Percentiles rank a stretch among this genome's conserved stretches.
Conservation (phyloP, 2,329 filamentous ascomycete genomes). For the Arthrinium puccinioides region DNA sequence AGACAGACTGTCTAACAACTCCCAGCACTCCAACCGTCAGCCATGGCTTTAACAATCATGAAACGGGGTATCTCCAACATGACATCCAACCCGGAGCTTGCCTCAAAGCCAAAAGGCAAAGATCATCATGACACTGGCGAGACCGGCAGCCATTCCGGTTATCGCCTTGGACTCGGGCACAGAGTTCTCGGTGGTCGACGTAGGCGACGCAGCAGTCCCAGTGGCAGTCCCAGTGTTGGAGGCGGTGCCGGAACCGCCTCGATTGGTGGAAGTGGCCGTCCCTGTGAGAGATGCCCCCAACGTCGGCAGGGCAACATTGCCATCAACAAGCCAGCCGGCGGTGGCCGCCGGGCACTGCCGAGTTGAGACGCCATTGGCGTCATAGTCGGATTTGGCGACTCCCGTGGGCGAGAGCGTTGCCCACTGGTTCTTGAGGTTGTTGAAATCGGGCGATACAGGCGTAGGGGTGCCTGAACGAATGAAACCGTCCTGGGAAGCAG, state of each 20-base stretch:
- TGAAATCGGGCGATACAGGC: conserved; percentile 68
- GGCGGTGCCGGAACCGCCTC: conserved; percentile 24
- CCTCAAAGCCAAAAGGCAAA: conserved; percentile 42
- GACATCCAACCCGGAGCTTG: neutral
- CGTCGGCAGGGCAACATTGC: conserved; percentile 61
- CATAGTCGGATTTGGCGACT: conserved; percentile 59
- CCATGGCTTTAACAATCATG: too few species aligned
- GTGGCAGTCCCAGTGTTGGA: conserved; percentile 6
- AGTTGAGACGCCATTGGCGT: conserved; percentile 50
- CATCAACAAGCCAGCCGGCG: conserved; percentile 63
- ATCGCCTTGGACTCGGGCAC: conserved; percentile 39
- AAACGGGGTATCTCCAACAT: neutral
- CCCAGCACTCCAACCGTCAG: too few species aligned
- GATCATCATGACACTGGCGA: conserved; percentile 43
- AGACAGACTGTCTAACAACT: too few species aligned
- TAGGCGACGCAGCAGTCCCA: neutral
- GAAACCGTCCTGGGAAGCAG: conserved; percentile 56
- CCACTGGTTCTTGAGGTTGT: conserved; percentile 72
- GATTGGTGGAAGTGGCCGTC: conserved; percentile 16
- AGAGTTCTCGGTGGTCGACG: conserved; percentile 29
- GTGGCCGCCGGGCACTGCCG: conserved; percentile 67
- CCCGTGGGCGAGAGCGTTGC: conserved; percentile 63
- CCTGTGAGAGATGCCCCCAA: conserved; percentile 47
- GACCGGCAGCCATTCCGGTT: conserved; percentile 39
- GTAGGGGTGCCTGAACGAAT: conserved; percentile 66